Evolutionary conservation across 352 stramenopile species (phyloP).

Genomic region (Lagenidium giganteum): DNA sequence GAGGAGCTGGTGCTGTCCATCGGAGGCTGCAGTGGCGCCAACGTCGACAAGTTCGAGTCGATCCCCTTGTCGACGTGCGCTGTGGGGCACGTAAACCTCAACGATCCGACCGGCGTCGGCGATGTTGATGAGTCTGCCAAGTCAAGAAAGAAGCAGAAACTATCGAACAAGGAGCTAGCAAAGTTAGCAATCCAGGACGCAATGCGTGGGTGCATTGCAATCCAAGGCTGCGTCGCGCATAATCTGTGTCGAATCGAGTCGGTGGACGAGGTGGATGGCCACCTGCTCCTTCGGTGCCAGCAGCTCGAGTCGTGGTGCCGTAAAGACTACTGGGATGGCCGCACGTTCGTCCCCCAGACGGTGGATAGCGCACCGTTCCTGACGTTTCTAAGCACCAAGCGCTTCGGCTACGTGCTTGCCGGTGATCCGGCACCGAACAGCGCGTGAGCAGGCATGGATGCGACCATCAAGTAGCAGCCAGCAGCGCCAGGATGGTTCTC

Average conservation of each 20-base stretch:
- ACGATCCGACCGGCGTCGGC: no score
- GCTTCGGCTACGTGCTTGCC: conserved; percentile 72
- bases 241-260: conserved; percentile 46
- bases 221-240: conserved; percentile 45
- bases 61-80: conserved; percentile 32
- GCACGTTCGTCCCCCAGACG: conserved; percentile 46
- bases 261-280: conserved; percentile 43
- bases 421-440: no score
- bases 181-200: conserved; percentile 21
- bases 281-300: conserved; percentile 46
- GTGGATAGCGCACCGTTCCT: conserved; percentile 34
- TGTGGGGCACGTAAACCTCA: conserved; percentile 20
- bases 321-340: conserved; percentile 57
- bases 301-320: conserved; percentile 43
- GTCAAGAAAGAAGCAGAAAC: conserved; percentile 33
- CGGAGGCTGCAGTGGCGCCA: conserved; percentile 35
- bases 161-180: conserved; percentile 44
- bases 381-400: conserved; percentile 67
- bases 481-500: no score
- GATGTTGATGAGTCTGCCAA: conserved; percentile 10
- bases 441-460: no score
- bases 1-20: conserved; percentile 63
- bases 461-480: no score
- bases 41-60: conserved; percentile 45
- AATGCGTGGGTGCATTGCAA: conserved; percentile 21